These are phyloP conservation scores for Trichoderma semiorbis DNA, from an alignment of 2,329 filamentous ascomycete species.

Conservation along the genomic window DNA sequence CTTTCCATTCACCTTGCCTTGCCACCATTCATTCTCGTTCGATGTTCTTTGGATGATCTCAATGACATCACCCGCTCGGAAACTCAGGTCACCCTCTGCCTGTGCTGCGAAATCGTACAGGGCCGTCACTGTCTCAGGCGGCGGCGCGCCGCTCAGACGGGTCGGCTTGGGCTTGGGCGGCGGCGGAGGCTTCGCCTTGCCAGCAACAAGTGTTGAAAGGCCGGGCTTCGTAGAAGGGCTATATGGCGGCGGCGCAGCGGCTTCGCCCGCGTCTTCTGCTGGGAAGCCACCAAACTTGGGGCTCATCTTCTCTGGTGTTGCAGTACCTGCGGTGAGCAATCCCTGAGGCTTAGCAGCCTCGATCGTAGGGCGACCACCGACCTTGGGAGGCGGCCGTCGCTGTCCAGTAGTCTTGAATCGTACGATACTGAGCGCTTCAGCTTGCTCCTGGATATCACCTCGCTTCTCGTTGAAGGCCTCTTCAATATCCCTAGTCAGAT, in stretches of 20 bases:
- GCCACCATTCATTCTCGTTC: conserved; percentile 98
- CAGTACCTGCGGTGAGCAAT: conserved; percentile 48
- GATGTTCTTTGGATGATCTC: conserved; percentile 80
- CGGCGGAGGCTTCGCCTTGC: conserved; percentile 67
- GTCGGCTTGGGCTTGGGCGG: conserved; percentile 74
- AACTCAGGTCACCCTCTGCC: conserved; percentile 89
- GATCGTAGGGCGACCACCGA: conserved; percentile 53
- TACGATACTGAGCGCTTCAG: conserved; percentile 80
- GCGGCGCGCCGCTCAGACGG: conserved; percentile 61
- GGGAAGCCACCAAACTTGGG: conserved; percentile 36
- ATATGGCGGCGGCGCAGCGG: conserved; percentile 67
- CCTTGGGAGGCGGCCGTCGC: conserved; percentile 55
- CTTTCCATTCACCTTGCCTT: conserved; percentile 72
- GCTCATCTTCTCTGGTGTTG: conserved; percentile 27
- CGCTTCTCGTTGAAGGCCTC: conserved; percentile 88
- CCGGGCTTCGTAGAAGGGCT: conserved; percentile 36
- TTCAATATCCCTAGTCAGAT: conserved; percentile 85
- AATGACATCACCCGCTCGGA: conserved; percentile 80
- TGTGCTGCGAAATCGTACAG: conserved; percentile 96
- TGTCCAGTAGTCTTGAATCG: conserved; percentile 88
- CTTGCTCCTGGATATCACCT: conserved; percentile 77
- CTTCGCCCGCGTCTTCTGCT: conserved; percentile 44
- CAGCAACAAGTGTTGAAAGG: conserved; percentile 45
- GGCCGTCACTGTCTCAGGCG: conserved; percentile 77
- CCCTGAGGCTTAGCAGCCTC: conserved; percentile 47